A percentile compares a stretch with the other conserved stretches of the same genome.
phyloP scores from a whole-genome alignment of 495 filamentous ascomycete genomes.

The Friedmanniomyces endolithicus region DNA sequence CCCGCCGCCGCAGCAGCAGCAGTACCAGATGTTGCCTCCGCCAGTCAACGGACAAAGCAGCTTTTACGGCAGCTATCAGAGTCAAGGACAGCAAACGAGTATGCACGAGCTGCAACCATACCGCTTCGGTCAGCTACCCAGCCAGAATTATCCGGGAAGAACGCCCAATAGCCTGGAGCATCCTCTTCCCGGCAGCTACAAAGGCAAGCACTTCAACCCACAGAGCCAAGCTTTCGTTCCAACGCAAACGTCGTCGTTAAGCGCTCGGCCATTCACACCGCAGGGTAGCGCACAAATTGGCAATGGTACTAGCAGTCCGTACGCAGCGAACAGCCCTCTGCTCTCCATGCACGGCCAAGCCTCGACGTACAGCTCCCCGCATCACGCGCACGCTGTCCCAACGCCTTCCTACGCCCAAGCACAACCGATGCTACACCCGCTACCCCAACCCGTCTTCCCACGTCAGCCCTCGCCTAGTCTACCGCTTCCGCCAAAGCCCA shows the following conservation, averaged over 20 bases:
- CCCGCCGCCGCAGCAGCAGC: constrained; percentile 13
- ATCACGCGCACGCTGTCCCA: constrained; percentile 3
- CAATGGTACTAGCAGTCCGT: constrained; percentile 1
- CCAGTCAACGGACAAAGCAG: constrained; percentile 27
- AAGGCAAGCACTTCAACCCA: constrained; percentile 77
- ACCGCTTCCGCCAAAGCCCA: constrained; percentile 12
- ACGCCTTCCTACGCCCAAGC: constrained; percentile 1
- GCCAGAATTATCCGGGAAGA: constrained; percentile 49
- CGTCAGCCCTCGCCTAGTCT: constrained; percentile 16
- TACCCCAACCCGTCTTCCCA: constrained; percentile 23
- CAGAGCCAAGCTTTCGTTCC: constrained; percentile 86
- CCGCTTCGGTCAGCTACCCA: constrained; percentile 64
- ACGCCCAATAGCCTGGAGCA: constrained; percentile 47
- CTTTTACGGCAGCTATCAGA: constrained; percentile 13
- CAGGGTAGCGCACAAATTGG: constrained; percentile 18
- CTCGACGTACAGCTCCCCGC: constrained; percentile 2
- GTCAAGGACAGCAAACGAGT: constrained; percentile 16
- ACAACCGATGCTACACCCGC: constrained; percentile 18
- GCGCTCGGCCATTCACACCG: constrained; percentile 21
- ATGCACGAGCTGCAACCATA: constrained; percentile 45
- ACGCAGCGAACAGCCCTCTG: neutral
- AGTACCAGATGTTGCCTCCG: constrained; percentile 6
- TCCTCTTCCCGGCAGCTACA: constrained; percentile 70
- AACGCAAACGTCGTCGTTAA: neutral
- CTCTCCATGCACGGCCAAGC: constrained; percentile 11